Conservation (phyloP, 2,329 filamentous ascomycete genomes). For the Alternaria sp. region DNA sequence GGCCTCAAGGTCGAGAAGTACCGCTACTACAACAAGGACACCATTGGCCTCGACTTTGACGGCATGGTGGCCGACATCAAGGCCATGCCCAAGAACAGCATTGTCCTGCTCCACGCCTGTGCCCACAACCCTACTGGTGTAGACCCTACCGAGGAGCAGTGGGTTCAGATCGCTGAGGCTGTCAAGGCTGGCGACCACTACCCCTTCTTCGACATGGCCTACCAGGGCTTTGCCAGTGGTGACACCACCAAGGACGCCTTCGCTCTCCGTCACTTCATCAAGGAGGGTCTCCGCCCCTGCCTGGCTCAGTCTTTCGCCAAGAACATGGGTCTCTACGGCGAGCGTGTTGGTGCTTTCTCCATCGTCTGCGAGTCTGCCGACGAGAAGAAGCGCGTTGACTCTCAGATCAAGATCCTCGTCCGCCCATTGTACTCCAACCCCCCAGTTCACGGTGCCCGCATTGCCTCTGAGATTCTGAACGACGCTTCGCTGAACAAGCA, state of each 20-base stretch:
- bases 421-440: constrained; percentile 98
- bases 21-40: constrained; percentile 99
- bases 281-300: constrained; percentile 86
- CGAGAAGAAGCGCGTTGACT: constrained; percentile 95
- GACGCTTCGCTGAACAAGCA: constrained; percentile 83
- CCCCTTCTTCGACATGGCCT: constrained; percentile 99
- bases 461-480: constrained; percentile 91
- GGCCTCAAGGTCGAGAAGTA: constrained; percentile 93
- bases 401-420: constrained; percentile 97
- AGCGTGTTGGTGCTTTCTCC: constrained; percentile 97
- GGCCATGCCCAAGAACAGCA: constrained; percentile 81
- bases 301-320: constrained; percentile 96
- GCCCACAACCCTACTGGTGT: constrained; percentile 98
- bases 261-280: constrained; percentile 89
- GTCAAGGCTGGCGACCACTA: constrained; percentile 88
- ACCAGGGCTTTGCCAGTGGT: constrained; percentile 96
- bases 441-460: constrained; percentile 92
- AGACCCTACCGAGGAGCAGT: constrained; percentile 90
- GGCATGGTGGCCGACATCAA: constrained; percentile 92
- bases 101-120: constrained; percentile 94
- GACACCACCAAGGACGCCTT: constrained; percentile 93
- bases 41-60: constrained; percentile 96
- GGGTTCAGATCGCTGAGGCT: constrained; percentile 85
- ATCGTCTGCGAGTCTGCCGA: constrained; percentile 83
- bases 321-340: constrained; percentile 99